phyloP scores from a whole-genome alignment of 2,329 filamentous ascomycete species.

The Bisporella sp. region DNA sequence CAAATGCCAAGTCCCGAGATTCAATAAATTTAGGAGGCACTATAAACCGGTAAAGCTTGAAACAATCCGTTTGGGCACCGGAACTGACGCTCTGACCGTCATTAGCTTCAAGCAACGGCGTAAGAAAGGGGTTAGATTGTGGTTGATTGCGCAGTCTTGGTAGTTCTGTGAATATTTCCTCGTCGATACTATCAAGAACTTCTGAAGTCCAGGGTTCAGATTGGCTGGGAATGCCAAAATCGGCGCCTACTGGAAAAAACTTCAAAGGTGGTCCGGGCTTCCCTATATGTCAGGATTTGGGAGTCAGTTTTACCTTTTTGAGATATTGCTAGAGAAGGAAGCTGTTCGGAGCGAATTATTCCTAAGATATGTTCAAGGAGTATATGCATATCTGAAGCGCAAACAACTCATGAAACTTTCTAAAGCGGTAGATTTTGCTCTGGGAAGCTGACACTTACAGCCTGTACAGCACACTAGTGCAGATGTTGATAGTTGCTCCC shows the following conservation, averaged over 20 bases:
- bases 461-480: constrained; percentile 50
- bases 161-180: constrained; percentile 45
- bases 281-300: constrained; percentile 31
- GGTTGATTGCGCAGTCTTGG: constrained; percentile 47
- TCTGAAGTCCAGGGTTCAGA: constrained; percentile 26
- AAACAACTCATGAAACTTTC: too few relatives aligned
- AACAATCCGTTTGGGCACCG: constrained; percentile 20
- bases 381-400: too few relatives aligned
- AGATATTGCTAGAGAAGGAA: too few relatives aligned
- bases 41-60: constrained; percentile 40
- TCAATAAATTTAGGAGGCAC: constrained; percentile 35
- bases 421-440: too few relatives aligned
- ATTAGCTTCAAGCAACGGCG: constrained; percentile 31
- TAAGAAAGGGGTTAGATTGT: constrained; percentile 37
- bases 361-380: too few relatives aligned
- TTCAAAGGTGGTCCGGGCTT: constrained; percentile 43
- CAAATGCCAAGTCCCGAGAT: constrained; percentile 38
- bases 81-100: background rate
- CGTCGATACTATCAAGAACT: constrained; percentile 39
- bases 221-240: constrained; percentile 43
- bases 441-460: too few relatives aligned
- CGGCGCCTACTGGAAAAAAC: constrained; percentile 41
- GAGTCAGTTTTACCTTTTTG: too few relatives aligned
- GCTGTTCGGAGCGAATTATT: too few relatives aligned
- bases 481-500: constrained; percentile 40